These are phyloP conservation scores for Phytopythium ostracodes DNA, from an alignment of 352 stramenopile species.

Conservation along the genomic window DNA sequence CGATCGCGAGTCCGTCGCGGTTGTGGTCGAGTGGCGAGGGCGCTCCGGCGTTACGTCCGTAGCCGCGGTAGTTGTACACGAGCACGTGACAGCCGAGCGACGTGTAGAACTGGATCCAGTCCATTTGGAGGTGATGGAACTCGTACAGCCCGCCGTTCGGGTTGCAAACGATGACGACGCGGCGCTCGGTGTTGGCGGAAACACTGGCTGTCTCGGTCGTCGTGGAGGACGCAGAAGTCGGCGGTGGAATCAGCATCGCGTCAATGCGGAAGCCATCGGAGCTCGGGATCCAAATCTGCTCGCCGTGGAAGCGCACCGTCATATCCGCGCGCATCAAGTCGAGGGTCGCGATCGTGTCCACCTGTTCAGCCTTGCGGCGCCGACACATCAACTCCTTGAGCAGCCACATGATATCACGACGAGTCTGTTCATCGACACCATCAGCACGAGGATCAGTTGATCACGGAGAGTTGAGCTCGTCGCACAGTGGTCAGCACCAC, in stretches of 20 bases:
- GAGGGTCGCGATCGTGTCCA: slow-evolving; percentile 63
- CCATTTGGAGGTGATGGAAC: slow-evolving; percentile 86
- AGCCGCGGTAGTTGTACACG: slow-evolving; percentile 87
- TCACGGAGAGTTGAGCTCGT: too few species aligned
- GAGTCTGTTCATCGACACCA: slow-evolving; percentile 16
- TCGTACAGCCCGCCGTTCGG: slow-evolving; percentile 85
- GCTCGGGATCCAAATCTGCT: slow-evolving; percentile 79
- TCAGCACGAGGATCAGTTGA: neutral
- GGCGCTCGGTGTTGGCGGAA: slow-evolving; percentile 27
- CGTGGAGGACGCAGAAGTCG: neutral
- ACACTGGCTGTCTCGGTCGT: neutral
- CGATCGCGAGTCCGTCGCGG: slow-evolving; percentile 64
- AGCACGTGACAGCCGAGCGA: slow-evolving; percentile 68
- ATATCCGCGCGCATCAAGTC: slow-evolving; percentile 83
- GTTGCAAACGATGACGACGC: slow-evolving; percentile 76
- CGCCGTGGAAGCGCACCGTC: slow-evolving; percentile 62
- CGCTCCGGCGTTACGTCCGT: slow-evolving; percentile 63
- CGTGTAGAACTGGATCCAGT: slow-evolving; percentile 88
- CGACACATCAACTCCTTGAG: slow-evolving; percentile 46
- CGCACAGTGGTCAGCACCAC: too few species aligned
- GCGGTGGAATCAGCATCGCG: slow-evolving; percentile 65
- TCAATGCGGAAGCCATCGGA: slow-evolving; percentile 64
- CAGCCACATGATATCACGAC: slow-evolving; percentile 48
- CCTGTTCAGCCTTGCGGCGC: slow-evolving; percentile 23
- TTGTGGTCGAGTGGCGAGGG: slow-evolving; percentile 64